These are phyloP conservation scores for Carex myosuroides DNA, from an alignment of 176 grass and related monocot species.

Conservation along the genomic window DNA sequence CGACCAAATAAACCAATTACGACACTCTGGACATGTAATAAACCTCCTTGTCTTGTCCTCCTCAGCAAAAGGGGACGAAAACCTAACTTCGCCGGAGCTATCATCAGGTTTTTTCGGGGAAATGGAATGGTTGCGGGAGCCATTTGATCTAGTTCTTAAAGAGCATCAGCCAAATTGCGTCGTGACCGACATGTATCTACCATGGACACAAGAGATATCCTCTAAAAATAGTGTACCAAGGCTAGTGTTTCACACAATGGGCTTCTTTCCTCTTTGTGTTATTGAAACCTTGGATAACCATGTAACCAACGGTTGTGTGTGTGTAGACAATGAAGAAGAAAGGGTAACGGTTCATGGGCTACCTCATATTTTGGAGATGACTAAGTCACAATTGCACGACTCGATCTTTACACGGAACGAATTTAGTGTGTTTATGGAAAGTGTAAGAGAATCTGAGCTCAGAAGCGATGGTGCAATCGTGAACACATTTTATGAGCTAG, in stretches of 20 bases:
- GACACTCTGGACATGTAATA: background rate
- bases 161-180: conserved; percentile 22
- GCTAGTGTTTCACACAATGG: conserved; percentile 29
- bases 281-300: conserved; percentile 18
- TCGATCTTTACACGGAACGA: background rate
- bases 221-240: background rate
- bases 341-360: background rate
- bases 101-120: background rate
- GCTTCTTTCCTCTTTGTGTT: conserved; percentile 27
- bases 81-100: background rate
- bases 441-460: conserved; percentile 8
- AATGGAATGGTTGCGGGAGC: background rate
- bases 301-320: background rate
- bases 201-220: conserved; percentile 15
- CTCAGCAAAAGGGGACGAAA: background rate
- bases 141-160: conserved; percentile 10
- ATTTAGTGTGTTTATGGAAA: conserved; percentile 18
- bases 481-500: conserved; percentile 33
- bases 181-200: conserved; percentile 28
- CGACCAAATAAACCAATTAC: background rate
- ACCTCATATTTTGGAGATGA: conserved; percentile 20
- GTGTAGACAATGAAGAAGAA: background rate
- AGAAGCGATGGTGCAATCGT: conserved; percentile 21
- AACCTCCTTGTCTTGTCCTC: background rate
- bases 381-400: conserved; percentile 20